A percentile compares a stretch with the other conserved stretches of the same genome.
Conservation (phyloP, 352 stramenopile species). For the Phytophthora citrophthora region DNA sequence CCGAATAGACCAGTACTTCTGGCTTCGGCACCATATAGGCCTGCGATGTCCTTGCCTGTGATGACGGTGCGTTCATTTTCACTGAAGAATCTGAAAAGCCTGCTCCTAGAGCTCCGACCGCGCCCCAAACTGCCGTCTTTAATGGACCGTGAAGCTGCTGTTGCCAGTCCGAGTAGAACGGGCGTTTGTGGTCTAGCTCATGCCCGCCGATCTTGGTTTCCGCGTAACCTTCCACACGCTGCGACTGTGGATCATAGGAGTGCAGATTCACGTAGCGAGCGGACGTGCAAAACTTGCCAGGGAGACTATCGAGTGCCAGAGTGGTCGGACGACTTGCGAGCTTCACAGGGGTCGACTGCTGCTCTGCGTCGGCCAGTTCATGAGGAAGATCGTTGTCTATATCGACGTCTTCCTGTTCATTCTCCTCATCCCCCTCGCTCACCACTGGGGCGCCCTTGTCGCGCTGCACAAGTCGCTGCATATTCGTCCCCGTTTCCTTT, state of each 20-base stretch:
- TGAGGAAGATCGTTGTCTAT: slow-evolving; percentile 1
- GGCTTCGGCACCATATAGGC: slow-evolving; percentile 46
- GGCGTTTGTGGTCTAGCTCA: slow-evolving; percentile 60
- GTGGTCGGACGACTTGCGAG: slow-evolving; percentile 8
- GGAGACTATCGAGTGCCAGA: slow-evolving; percentile 9
- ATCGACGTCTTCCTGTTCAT: slow-evolving; percentile 11
- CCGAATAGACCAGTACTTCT: slow-evolving; percentile 57
- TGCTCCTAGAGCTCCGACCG: slow-evolving; percentile 20
- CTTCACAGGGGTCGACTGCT: slow-evolving; percentile 6
- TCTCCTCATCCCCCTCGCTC: slow-evolving; percentile 28
- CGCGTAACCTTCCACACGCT: slow-evolving; percentile 35
- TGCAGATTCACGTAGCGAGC: slow-evolving; percentile 61
- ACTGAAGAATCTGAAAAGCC: slow-evolving; percentile 14
- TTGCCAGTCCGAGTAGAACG: slow-evolving; percentile 39
- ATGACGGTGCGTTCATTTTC: slow-evolving; percentile 2
- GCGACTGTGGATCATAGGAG: slow-evolving; percentile 44
- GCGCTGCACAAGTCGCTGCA: slow-evolving; percentile 36
- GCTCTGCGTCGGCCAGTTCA: slow-evolving; percentile 13
- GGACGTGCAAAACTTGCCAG: slow-evolving; percentile 32
- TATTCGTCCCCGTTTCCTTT: neutral
- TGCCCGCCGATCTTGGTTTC: slow-evolving; percentile 86
- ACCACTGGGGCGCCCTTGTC: slow-evolving; percentile 26
- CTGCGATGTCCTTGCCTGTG: slow-evolving; percentile 40
- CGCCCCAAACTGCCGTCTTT: slow-evolving; percentile 35
- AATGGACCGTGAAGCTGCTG: slow-evolving; percentile 35